Evolutionary conservation across 768 basidiomycete genomes (phyloP).

Genomic region (Calocybe gangraenosa): DNA sequence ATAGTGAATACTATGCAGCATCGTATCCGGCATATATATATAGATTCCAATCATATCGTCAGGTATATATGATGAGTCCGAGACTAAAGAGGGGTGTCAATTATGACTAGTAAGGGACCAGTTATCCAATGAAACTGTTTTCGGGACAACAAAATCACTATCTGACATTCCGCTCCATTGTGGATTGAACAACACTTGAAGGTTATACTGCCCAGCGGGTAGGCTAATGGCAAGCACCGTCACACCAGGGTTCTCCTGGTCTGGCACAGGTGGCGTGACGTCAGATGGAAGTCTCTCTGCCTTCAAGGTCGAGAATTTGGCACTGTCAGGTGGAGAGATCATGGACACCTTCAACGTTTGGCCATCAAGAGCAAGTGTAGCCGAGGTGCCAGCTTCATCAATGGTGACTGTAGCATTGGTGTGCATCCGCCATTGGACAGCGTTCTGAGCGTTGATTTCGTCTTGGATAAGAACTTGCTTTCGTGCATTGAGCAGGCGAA

Average conservation of each 20-base stretch:
- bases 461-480: constrained; percentile 91
- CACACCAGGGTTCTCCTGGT: constrained; percentile 76
- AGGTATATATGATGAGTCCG: background rate
- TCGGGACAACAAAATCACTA: constrained; percentile 62
- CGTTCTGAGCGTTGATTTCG: constrained; percentile 62
- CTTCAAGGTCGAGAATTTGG: constrained; percentile 49
- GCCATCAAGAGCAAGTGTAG: constrained; percentile 69
- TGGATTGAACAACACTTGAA: constrained; percentile 92
- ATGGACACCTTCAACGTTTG: constrained; percentile 65
- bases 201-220: constrained; percentile 64
- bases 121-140: constrained; percentile 59
- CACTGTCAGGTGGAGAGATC: constrained; percentile 64
- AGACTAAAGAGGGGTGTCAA: constrained; percentile 29
- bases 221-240: constrained; percentile 74
- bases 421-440: constrained; percentile 89
- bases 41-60: too few relatives aligned
- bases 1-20: too few relatives aligned
- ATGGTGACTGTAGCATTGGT: constrained; percentile 81
- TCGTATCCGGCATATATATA: background rate
- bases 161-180: constrained; percentile 74
- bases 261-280: constrained; percentile 39
- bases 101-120: constrained; percentile 85
- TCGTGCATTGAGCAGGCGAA: constrained; percentile 78
- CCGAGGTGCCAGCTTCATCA: constrained; percentile 51
- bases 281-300: constrained; percentile 60